phyloP scores from a whole-genome alignment of 345 rosid genomes.

The Salix caprea region DNA sequence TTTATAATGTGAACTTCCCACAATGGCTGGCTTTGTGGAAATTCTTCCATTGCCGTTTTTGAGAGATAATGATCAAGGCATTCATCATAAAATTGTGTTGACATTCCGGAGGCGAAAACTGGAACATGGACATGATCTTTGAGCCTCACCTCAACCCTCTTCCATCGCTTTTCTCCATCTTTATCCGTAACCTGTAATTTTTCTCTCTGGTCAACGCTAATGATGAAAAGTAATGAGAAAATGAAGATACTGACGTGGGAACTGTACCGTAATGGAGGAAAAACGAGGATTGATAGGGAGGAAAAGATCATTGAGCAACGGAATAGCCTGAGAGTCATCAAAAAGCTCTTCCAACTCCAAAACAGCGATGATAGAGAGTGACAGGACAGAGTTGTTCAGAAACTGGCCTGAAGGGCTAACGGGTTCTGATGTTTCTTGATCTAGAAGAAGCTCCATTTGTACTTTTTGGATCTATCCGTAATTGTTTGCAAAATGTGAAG shows the following conservation, averaged over 20 bases:
- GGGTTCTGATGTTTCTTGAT: slow-evolving; percentile 14
- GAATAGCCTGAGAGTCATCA: slow-evolving; percentile 11
- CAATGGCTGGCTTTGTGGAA: slow-evolving; percentile 33
- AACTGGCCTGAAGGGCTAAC: slow-evolving; percentile 37
- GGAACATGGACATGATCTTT: slow-evolving; percentile 32
- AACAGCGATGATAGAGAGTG: slow-evolving; percentile 21
- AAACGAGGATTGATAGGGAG: slow-evolving; percentile 38
- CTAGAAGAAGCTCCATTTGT: slow-evolving; percentile 21
- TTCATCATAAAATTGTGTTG: slow-evolving; percentile 30
- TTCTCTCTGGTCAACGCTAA: background rate
- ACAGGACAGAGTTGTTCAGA: slow-evolving; percentile 27
- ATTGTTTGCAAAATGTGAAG: background rate
- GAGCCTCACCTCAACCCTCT: slow-evolving; percentile 31
- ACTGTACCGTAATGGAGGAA: slow-evolving; percentile 39
- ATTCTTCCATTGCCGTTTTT: slow-evolving; percentile 18
- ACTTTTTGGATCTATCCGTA: background rate
- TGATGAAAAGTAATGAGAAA: background rate
- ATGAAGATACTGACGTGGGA: background rate
- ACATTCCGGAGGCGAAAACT: slow-evolving; percentile 22
- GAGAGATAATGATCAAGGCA: slow-evolving; percentile 32
- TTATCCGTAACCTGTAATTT: slow-evolving; percentile 24
- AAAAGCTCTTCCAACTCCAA: slow-evolving; percentile 27
- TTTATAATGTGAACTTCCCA: slow-evolving; percentile 55
- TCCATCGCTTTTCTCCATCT: slow-evolving; percentile 30
- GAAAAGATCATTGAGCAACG: slow-evolving; percentile 25